Evolutionary conservation across 2,329 filamentous ascomycete genomes (phyloP), one percentile per base, ranked within the genome.

Genomic region (Fusarium poae): DNA sequence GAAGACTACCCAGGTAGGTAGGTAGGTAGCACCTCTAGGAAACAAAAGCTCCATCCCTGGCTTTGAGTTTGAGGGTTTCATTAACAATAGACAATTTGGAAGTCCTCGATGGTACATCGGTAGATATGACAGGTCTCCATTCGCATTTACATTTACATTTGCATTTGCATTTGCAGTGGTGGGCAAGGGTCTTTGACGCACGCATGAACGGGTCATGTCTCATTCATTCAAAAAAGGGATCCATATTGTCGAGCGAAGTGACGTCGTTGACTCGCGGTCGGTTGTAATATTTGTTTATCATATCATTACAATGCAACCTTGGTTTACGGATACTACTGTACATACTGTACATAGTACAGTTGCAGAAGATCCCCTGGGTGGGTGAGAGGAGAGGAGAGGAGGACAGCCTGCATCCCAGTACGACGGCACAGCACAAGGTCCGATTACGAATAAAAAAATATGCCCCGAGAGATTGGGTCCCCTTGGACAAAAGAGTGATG

Each of bases 181-280:
- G n/a, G 55, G 34, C 27, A 44, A 66, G 54, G 35, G 30, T 40
- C 35, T 44, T 29, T 34, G 34, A 44, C 32, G 60, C 51, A 68
- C 32, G 60, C 51, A 68, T 62, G 51, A 57, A 65, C 29, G 30
- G 53, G 45, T 46, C 43, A 37, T 62, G 43, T 50, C 58, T 64
- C 34, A 32, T 18, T 40, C 44, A 50, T 56, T 32, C n/a, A 52
- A 55, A 27, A 25, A 44, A 29, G 23, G 42, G 58, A 51, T 54
- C 58, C 65, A 68, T 65, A 6, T 32, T 32, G 32, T 64, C 21
- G 58, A 63, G 43, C 59, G 50, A 51, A 54, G 65, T 67, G 65
- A 67, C 65, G 64, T 67, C 58, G 65, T 68, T 59, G 64, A 63
- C 62, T 63, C 51, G 43, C 34, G 58, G 32, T 34, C 34, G 42